phyloP scores from a whole-genome alignment of 2,329 filamentous ascomycete species.

The Xylaria sp. region DNA sequence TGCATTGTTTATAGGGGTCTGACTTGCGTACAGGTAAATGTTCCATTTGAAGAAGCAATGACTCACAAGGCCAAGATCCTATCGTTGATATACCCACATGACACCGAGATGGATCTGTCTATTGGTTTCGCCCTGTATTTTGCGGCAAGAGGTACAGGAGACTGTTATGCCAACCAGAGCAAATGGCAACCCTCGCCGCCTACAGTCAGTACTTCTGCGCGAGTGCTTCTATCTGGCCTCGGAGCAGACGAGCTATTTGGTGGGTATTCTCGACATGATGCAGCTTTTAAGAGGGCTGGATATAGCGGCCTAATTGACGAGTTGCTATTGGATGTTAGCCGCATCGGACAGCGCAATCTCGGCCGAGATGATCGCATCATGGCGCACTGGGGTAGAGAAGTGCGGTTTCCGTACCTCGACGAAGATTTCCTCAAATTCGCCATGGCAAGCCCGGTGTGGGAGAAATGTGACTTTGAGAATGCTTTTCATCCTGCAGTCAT shows the following conservation, averaged over 20 bases:
- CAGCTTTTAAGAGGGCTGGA: slow-evolving; percentile 73
- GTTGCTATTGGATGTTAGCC: slow-evolving; percentile 80
- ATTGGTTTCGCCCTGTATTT: slow-evolving; percentile 96
- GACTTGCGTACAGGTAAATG: slow-evolving; percentile 63
- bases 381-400: slow-evolving; percentile 86
- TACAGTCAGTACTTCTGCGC: slow-evolving; percentile 65
- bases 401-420: slow-evolving; percentile 88
- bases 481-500: slow-evolving; percentile 49
- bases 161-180: slow-evolving; percentile 44
- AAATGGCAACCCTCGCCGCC: slow-evolving; percentile 33
- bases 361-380: slow-evolving; percentile 93
- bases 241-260: slow-evolving; percentile 97
- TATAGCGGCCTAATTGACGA: slow-evolving; percentile 78
- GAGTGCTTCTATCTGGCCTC: slow-evolving; percentile 87
- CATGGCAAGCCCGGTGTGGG: slow-evolving; percentile 73
- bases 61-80: slow-evolving; percentile 73
- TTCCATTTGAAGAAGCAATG: slow-evolving; percentile 78
- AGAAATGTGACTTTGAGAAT: slow-evolving; percentile 87
- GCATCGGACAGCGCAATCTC: slow-evolving; percentile 91
- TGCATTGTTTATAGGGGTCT: slow-evolving; percentile 5
- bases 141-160: slow-evolving; percentile 75
- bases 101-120: slow-evolving; percentile 98
- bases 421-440: slow-evolving; percentile 86
- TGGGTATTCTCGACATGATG: slow-evolving; percentile 84
- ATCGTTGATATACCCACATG: slow-evolving; percentile 85